Conservation (phyloP, 345 rosid species). For the Ceriops decandra region DNA sequence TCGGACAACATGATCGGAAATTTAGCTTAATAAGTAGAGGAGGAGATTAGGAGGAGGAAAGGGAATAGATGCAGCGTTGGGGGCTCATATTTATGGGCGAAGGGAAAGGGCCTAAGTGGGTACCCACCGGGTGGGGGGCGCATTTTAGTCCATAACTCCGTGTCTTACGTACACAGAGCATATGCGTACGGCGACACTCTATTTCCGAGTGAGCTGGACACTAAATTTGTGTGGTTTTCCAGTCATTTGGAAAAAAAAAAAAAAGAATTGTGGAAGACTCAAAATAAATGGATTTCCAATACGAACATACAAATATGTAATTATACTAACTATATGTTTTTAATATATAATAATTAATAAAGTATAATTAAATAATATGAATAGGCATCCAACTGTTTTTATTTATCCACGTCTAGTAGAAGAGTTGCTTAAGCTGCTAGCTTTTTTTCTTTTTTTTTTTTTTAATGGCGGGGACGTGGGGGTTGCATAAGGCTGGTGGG, state of each 20-base stretch:
- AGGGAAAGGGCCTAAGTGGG: slow-evolving; percentile 1
- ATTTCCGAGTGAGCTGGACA: slow-evolving; percentile 51
- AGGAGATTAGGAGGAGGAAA: slow-evolving; percentile 61
- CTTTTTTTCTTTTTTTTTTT: too few relatives aligned
- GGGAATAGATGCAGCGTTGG: slow-evolving; percentile 76
- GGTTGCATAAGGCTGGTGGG: slow-evolving; percentile 24
- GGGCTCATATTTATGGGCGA: slow-evolving; percentile 57
- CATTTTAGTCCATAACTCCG: slow-evolving; percentile 17
- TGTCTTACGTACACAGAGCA: neutral
- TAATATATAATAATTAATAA: too few relatives aligned
- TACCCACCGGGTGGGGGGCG: slow-evolving; percentile 28
- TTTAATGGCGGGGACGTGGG: neutral
- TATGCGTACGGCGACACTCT: slow-evolving; percentile 23
- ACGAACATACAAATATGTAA: too few relatives aligned
- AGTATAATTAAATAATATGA: too few relatives aligned
- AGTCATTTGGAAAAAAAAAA: too few relatives aligned
- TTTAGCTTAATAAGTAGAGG: slow-evolving; percentile 24
- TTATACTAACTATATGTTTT: too few relatives aligned
- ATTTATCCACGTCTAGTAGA: neutral
- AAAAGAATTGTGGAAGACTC: too few relatives aligned
- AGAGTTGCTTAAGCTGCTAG: neutral
- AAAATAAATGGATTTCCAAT: too few relatives aligned
- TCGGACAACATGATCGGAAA: slow-evolving; percentile 48
- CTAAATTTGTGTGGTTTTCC: slow-evolving; percentile 1
- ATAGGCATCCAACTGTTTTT: too few relatives aligned